Conservation (phyloP, 169 alveolate genomes). For the Plasmodium knowlesi region DNA sequence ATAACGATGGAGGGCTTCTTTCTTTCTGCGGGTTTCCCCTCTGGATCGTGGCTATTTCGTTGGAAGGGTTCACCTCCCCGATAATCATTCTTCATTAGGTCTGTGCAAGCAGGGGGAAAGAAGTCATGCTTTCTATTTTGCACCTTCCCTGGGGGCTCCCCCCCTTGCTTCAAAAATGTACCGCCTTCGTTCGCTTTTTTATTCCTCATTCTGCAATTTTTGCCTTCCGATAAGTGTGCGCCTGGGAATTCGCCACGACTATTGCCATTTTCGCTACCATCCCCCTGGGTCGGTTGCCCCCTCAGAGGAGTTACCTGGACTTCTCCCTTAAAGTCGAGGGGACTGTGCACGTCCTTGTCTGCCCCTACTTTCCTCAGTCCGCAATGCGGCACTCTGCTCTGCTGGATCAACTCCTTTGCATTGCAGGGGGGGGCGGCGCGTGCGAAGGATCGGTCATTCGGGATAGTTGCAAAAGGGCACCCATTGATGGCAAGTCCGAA, state of each 20-base stretch:
- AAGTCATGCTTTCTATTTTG: neutral
- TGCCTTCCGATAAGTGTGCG: neutral
- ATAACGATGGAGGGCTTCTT: neutral
- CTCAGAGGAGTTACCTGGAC: neutral
- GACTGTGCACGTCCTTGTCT: neutral
- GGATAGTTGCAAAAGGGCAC: no score
- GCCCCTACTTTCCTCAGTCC: neutral
- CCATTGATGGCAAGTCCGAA: neutral
- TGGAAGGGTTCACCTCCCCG: neutral
- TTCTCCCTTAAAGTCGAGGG: neutral
- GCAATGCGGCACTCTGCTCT: neutral
- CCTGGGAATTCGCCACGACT: neutral
- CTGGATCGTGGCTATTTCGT: neutral
- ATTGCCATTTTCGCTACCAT: neutral
- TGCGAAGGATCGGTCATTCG: no score
- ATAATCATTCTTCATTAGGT: neutral
- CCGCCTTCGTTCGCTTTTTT: neutral
- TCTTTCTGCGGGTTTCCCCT: neutral
- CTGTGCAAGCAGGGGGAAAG: neutral
- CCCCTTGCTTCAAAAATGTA: neutral
- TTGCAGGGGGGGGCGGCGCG: neutral
- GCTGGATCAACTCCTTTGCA: neutral
- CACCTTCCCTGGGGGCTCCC: neutral
- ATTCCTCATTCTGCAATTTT: neutral
- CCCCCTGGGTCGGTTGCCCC: neutral